These are phyloP conservation scores for Melastoma candidum DNA, from an alignment of 441 rosid species.

Conservation along the genomic window DNA sequence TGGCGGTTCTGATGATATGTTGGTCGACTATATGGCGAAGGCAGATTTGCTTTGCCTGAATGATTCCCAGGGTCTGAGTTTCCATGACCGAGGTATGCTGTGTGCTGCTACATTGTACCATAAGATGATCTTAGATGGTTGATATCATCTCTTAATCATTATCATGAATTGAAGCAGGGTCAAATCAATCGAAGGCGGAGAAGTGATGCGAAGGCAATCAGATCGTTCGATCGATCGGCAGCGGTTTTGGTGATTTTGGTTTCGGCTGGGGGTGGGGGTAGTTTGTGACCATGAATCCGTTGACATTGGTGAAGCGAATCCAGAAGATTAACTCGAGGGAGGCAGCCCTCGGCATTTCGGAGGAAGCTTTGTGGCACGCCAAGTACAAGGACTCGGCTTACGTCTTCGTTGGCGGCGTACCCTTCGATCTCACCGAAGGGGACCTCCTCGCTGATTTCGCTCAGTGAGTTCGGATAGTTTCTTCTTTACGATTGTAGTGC, in stretches of 20 bases:
- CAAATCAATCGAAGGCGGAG: slow-evolving; percentile 28
- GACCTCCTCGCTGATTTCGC: slow-evolving; percentile 91
- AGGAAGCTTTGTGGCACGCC: slow-evolving; percentile 92
- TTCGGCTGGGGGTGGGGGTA: too few species aligned
- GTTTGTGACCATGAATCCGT: slow-evolving; percentile 73
- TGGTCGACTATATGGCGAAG: slow-evolving; percentile 20
- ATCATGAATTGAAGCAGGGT: background rate
- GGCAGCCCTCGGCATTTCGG: slow-evolving; percentile 69
- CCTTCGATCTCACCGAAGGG: slow-evolving; percentile 90
- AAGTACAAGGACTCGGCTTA: slow-evolving; percentile 83
- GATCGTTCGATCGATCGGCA: too few species aligned
- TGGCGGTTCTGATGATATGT: slow-evolving; percentile 11
- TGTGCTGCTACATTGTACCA: background rate
- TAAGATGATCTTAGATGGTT: slow-evolving; percentile 4
- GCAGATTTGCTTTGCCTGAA: slow-evolving; percentile 38
- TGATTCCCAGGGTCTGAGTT: slow-evolving; percentile 3
- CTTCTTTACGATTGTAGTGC: background rate
- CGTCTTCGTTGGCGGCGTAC: slow-evolving; percentile 67
- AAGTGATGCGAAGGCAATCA: slow-evolving; percentile 38
- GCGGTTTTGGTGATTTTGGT: too few species aligned
- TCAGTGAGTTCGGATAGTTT: slow-evolving; percentile 38
- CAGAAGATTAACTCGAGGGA: slow-evolving; percentile 70
- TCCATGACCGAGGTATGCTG: slow-evolving; percentile 31
- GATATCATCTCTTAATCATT: too few species aligned
- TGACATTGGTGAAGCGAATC: slow-evolving; percentile 67